Conservation (phyloP, 768 basidiomycete genomes). For the Russula earlei region DNA sequence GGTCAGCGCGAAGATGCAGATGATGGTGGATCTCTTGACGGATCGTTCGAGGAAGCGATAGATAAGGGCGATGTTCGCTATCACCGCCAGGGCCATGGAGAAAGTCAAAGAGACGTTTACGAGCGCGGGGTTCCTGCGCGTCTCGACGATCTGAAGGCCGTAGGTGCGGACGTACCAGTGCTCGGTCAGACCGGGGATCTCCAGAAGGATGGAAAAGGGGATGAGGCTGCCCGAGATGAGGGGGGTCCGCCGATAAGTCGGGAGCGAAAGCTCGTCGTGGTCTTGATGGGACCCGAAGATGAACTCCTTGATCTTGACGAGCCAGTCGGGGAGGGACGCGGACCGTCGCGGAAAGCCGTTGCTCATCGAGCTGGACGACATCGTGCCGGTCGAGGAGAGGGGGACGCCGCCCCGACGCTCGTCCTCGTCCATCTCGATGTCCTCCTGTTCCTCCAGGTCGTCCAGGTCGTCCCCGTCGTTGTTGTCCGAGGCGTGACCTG, state of each 20-base stretch:
- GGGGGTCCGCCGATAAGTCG: slow-evolving; percentile 54
- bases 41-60: slow-evolving; percentile 62
- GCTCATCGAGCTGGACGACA: too few relatives aligned
- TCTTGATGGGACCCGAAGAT: slow-evolving; percentile 19
- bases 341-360: slow-evolving; percentile 7
- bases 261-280: slow-evolving; percentile 27
- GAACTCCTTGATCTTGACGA: slow-evolving; percentile 17
- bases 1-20: slow-evolving; percentile 55
- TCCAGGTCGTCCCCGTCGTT: not conserved
- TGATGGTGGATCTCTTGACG: slow-evolving; percentile 51
- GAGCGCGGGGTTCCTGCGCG: slow-evolving; percentile 42
- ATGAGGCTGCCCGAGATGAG: slow-evolving; percentile 60
- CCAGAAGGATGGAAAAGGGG: slow-evolving; percentile 72
- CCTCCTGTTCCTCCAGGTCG: not conserved
- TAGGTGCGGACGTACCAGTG: slow-evolving; percentile 61
- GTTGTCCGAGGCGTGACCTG: not conserved
- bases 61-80: slow-evolving; percentile 62
- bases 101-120: slow-evolving; percentile 53
- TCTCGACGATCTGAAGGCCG: slow-evolving; percentile 37
- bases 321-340: slow-evolving; percentile 8
- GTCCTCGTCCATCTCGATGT: not conserved
- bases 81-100: slow-evolving; percentile 56
- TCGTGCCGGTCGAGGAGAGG: not conserved
- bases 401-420: not conserved
- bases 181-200: slow-evolving; percentile 72